A percentile compares a stretch with the other conserved stretches of the same genome.
phyloP scores from a whole-genome alignment of 2,329 filamentous ascomycete genomes.

The Trichoderma oligosporum region DNA sequence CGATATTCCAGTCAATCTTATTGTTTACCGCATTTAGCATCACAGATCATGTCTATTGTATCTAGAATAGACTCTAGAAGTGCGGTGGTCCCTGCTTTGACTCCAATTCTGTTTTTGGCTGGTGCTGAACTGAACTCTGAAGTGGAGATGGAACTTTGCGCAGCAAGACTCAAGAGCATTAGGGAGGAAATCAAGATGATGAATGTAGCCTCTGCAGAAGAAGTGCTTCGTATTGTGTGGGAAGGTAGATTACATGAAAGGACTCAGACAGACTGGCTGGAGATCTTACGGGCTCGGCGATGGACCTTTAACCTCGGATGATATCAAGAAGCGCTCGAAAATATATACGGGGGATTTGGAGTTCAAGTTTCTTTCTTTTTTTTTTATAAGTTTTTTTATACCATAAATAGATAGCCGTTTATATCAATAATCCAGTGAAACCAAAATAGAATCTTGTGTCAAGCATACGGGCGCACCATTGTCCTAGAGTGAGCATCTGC shows the following conservation, averaged over 20 bases:
- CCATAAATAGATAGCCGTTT: no score
- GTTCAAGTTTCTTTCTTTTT: no score
- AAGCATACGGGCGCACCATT: no score
- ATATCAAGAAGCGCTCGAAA: no score
- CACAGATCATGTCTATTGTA: not conserved
- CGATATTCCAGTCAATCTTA: not conserved
- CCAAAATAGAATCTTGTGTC: no score
- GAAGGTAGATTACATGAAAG: not conserved
- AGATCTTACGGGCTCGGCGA: not conserved
- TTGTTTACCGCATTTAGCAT: not conserved
- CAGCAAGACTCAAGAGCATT: not conserved
- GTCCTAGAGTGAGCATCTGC: no score
- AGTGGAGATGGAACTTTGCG: not conserved
- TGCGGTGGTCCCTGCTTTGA: not conserved
- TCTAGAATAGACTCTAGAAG: not conserved
- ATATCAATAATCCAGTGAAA: no score
- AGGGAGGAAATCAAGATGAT: not conserved
- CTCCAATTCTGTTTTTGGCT: not conserved
- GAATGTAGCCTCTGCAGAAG: not conserved
- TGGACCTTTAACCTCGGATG: not conserved
- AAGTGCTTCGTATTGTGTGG: not conserved
- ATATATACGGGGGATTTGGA: no score
- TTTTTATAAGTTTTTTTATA: no score
- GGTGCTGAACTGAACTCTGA: not conserved
- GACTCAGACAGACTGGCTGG: not conserved